Evolutionary conservation across 164 flowering plant species (phyloP), one percentile per base, ranked within the genome.

Genomic region (Nelumbo lutea): DNA sequence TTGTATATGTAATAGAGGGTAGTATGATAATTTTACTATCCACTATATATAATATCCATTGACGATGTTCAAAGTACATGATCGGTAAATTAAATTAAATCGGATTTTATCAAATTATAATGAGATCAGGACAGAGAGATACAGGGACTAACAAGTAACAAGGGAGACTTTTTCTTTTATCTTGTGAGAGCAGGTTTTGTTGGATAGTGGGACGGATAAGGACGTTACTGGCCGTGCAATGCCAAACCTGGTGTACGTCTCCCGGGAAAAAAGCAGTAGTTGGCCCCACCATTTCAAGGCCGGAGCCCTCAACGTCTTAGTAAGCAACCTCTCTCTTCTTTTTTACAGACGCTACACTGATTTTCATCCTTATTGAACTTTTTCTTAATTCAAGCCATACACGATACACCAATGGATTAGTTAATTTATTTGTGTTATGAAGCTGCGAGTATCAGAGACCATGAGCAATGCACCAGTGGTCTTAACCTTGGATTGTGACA

Each of bases 231-330:
- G 83, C 27, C 56, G 76, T 15, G 3, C 5, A 9, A 69, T 90
- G 88, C 96, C 98, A 27, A 94, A 86, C 60, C 90, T 94, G 52
- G 70, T 88, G 7, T 91, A 94, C 61, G 68, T 91, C 4, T 85
- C 96, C 1, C 80, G 98, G 66, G 78, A 87, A 73, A 94, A 94
- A 65, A 83, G 84, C 61, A 82, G 5, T 53, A n/a, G 69, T 4
- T 73, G 76, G 14, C 84, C 78, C 6, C 93, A 90, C 77, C 76
- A 83, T 65, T 94, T 90, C 68, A 94, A 94, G 79, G 95, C 96
- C 8, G 97, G 98, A n/a, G 97, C 97, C 57, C 96, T 94, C 6
- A 94, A 94, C 57, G 77, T 73, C 48, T 67, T 94, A 82, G 98
- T 94, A 69, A 80, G 79, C 39, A 39, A 1, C 40, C 4, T 14